Percentiles rank a stretch among this genome's conserved stretches.
These are phyloP conservation scores for Coprinopsis marcescibilis DNA, from an alignment of 768 basidiomycete genomes.

Conservation along the genomic window DNA sequence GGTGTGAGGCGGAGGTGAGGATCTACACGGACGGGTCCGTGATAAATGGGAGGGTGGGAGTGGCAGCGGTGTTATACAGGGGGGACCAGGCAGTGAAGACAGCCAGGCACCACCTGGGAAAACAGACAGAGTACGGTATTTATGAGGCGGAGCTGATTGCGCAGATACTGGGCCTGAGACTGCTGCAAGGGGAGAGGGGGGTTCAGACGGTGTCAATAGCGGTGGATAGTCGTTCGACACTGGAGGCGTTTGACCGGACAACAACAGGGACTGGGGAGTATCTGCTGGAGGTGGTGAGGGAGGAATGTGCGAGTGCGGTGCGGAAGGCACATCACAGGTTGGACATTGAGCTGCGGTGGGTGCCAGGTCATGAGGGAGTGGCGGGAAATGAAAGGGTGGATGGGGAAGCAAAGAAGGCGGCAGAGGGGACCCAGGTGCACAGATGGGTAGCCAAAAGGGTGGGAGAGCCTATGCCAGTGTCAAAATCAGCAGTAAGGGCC, in stretches of 20 bases:
- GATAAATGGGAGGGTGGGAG: slow-evolving; percentile 12
- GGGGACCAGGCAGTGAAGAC: background rate
- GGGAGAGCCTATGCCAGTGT: no score
- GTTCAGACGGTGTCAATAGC: background rate
- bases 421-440: no score
- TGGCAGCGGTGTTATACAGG: slow-evolving; percentile 9
- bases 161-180: background rate
- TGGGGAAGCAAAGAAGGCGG: background rate
- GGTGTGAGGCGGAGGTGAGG: slow-evolving; percentile 9
- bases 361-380: background rate
- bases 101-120: slow-evolving; percentile 7
- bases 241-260: background rate
- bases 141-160: slow-evolving; percentile 12
- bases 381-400: background rate
- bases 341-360: no score
- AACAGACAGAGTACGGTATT: slow-evolving; percentile 1
- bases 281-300: no score
- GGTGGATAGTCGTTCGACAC: background rate
- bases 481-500: no score
- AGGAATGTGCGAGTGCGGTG: no score
- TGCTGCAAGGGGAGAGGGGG: background rate
- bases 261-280: background rate
- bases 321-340: no score
- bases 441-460: no score
- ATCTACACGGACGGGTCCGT: slow-evolving; percentile 17